Evolutionary conservation across 129 eudicot species (phyloP), one percentile per base, ranked within the genome.

Genomic region (Pittosporum tobira): DNA sequence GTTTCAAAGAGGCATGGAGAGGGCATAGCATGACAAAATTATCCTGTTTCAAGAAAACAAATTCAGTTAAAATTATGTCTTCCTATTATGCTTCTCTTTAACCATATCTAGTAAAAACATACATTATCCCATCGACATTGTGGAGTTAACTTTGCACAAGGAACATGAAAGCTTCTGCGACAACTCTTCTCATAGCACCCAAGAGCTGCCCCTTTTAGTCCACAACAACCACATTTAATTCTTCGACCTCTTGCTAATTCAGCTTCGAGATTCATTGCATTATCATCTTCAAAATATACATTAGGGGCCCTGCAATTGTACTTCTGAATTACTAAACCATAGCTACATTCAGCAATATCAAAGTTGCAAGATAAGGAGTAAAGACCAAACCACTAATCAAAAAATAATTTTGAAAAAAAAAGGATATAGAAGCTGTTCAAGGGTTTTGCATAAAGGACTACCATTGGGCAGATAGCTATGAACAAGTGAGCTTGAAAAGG

Each of bases 11-110:
- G 10, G 80, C 80, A 69, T 93, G 99, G 57, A 79, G 75, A 55
- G 99, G 99, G 69, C 99, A 93, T 57, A 93, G 65, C 85, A 87
- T 81, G 40, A 93, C 99, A 84, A 87, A 93, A 64, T 93, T 84
- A 36, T 87, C 94, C 99, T 93, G 84, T 48, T 31, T 48, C 28
- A 31, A 62, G 53, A 34, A 62, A 26, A 42, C 4, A 7, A 1
- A 28, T 3, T n/a, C 2, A 38, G n/a, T 9, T 27, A 9, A 12
- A n/a, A 37, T 9, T 14, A 21, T 21, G 6, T 29, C 20, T 5
- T 71, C 19, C 42, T 53, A 22, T 29, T 10, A 57, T 18, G 28
- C 51, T 44, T 13, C 8, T 42, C 23, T 26, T 24, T 19, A n/a
- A 62, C 20, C n/a, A 46, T 46, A 52, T 23, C 36, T 37, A 22